These are phyloP conservation scores for Acanthamoeba healyi DNA, from an alignment of 208 protist species.

Conservation along the genomic window DNA sequence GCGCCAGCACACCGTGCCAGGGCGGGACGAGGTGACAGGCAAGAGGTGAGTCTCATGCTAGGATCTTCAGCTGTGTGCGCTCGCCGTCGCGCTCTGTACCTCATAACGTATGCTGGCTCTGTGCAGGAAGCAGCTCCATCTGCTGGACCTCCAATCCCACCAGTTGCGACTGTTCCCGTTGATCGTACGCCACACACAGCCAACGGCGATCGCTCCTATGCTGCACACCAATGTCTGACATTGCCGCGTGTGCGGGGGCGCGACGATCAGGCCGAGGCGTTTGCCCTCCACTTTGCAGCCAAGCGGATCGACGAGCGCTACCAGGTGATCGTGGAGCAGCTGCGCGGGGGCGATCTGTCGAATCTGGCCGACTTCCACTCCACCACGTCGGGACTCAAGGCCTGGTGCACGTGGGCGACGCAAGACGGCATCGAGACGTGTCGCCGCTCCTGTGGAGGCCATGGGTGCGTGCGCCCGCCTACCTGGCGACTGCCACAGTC, in stretches of 20 bases:
- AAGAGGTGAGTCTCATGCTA: too few relatives aligned
- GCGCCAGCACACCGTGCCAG: constrained; percentile 73
- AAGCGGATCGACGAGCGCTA: not conserved
- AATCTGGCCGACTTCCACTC: constrained; percentile 5
- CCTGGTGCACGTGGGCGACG: not conserved
- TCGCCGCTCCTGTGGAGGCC: constrained; percentile 49
- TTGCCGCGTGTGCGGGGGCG: too few relatives aligned
- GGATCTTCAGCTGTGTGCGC: too few relatives aligned
- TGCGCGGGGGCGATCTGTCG: constrained; percentile 2
- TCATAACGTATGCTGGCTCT: too few relatives aligned
- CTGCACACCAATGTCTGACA: not conserved
- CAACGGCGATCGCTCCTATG: not conserved
- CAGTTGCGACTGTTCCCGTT: constrained; percentile 47
- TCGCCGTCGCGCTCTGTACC: too few relatives aligned
- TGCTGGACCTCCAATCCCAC: constrained; percentile 56
- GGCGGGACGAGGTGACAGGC: not conserved
- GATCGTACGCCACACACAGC: not conserved
- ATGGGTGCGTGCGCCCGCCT: constrained; percentile 18
- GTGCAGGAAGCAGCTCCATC: constrained; percentile 35
- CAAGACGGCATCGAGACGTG: constrained; percentile 39
- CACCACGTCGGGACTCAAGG: constrained; percentile 70
- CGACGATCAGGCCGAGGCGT: constrained; percentile 23
- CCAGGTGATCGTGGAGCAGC: constrained; percentile 5
- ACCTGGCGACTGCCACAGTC: too few relatives aligned
- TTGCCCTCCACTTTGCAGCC: constrained; percentile 36